Percentiles rank a stretch among this genome's conserved stretches.
Conservation (phyloP, 2,329 filamentous ascomycete genomes). For the Aphanoascus verrucosus region DNA sequence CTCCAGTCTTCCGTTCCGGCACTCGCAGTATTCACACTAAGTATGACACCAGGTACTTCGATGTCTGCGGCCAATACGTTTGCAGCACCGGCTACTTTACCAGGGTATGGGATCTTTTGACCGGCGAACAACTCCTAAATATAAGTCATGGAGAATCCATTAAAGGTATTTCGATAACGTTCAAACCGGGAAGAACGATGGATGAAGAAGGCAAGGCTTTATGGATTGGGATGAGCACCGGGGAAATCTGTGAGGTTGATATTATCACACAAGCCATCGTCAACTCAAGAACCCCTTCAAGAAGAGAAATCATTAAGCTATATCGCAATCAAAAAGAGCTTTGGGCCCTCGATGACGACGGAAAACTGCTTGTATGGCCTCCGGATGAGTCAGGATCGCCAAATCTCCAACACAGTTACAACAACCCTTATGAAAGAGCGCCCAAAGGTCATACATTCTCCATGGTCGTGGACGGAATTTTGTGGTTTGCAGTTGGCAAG, state of each 20-base stretch:
- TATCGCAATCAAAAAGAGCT: conserved; percentile 78
- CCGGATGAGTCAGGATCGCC: conserved; percentile 64
- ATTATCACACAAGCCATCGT: conserved; percentile 61
- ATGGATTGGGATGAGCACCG: conserved; percentile 83
- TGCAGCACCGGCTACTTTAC: conserved; percentile 82
- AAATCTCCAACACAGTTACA: conserved; percentile 61
- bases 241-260: conserved; percentile 84
- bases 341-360: conserved; percentile 88
- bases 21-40: conserved; percentile 69
- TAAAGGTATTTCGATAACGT: conserved; percentile 69
- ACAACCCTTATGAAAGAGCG: conserved; percentile 57
- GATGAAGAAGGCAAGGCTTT: conserved; percentile 69
- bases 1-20: conserved; percentile 62
- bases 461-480: conserved; percentile 67
- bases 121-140: conserved; percentile 71
- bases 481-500: conserved; percentile 84
- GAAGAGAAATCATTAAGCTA: conserved; percentile 72
- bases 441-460: conserved; percentile 78
- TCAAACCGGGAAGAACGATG: conserved; percentile 69
- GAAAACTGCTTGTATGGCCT: conserved; percentile 77
- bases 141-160: conserved; percentile 74
- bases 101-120: conserved; percentile 73
- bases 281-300: conserved; percentile 56
- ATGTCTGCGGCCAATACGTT: conserved; percentile 76
- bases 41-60: conserved; percentile 77